Evolutionary conservation across 2,329 filamentous ascomycete species (phyloP), one percentile per base, ranked within the genome.

Genomic region (Podosphaera fusca): DNA sequence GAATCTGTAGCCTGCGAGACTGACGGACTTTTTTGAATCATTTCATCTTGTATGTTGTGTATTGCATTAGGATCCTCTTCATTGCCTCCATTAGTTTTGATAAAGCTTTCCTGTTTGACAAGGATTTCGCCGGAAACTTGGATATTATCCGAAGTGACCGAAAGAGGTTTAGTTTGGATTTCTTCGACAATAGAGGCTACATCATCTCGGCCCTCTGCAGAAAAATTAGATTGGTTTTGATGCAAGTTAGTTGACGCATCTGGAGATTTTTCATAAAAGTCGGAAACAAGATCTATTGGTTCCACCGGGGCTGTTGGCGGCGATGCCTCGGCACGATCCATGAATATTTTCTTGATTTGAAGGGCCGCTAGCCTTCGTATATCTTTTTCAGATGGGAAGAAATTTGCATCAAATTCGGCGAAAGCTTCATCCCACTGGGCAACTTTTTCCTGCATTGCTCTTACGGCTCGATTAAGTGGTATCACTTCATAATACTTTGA

Each of bases 401-500:
- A 98, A 63, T 94, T 85, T 49, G 82, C 80, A 67, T 98, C 94
- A 59, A 98, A 96, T 57, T 92, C 85, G 57, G 81, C 76, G 70
- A 98, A 98, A 0, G 81, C 81, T 31, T 84, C 81, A 65, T 98
- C 94, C 92, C 92, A 98, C 61, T 89, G 87, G 29, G 88, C 82
- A 3, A 90, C 89, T 63, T 86, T 94, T 66, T 95, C 89, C 61
- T 96, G 82, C 74, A 95, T 92, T 57, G 87, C 85, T 62, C 90
- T 82, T 55, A 95, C 79, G 6, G 90, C 85, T 58, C 84, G 78
- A 63, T 96, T 98, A 61, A 98, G 77, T 0, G 94, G 92, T 55
- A 96, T 89, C 57, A 95, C 83, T 69, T 98, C 92, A 72, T 95
- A 98, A 67, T 96, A 96, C 66, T 87, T 89, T 1, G 89, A 95